A percentile compares a stretch with the other conserved stretches of the same genome.
Evolutionary conservation across 148 eudicot genomes (phyloP).

Genomic region (Rhododendron henanense): DNA sequence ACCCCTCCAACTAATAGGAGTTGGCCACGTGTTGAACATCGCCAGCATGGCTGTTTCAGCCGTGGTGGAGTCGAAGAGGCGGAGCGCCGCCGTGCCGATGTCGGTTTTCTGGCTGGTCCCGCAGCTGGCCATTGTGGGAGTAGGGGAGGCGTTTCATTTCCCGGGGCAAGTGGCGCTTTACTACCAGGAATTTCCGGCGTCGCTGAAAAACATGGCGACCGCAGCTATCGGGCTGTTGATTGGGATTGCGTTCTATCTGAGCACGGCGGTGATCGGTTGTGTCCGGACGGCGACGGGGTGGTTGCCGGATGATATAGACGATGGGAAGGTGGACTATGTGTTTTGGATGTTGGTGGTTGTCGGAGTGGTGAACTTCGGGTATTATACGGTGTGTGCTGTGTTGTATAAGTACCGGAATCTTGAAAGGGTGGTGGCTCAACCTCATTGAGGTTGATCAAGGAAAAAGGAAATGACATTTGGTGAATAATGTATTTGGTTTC

Average conservation of each 20-base stretch:
- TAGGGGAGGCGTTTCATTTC: slow-evolving; percentile 50
- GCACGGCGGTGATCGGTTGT: slow-evolving; percentile 27
- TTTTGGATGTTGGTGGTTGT: slow-evolving; percentile 25
- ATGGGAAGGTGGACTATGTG: slow-evolving; percentile 32
- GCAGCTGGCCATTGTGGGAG: slow-evolving; percentile 33
- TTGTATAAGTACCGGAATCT: slow-evolving; percentile 24
- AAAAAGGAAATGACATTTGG: background rate
- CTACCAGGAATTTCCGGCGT: slow-evolving; percentile 35
- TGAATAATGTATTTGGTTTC: background rate
- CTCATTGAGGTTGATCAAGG: background rate
- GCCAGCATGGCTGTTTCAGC: slow-evolving; percentile 38
- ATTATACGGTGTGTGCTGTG: slow-evolving; percentile 21
- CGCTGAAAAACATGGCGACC: slow-evolving; percentile 31
- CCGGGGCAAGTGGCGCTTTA: slow-evolving; percentile 31
- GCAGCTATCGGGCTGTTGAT: slow-evolving; percentile 23
- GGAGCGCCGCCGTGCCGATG: slow-evolving; percentile 19
- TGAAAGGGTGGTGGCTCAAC: background rate
- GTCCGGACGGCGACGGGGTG: slow-evolving; percentile 21
- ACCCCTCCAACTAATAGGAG: slow-evolving; percentile 35
- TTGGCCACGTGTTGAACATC: slow-evolving; percentile 29
- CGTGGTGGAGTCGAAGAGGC: slow-evolving; percentile 27
- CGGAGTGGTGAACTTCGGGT: slow-evolving; percentile 28
- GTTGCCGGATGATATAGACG: slow-evolving; percentile 33
- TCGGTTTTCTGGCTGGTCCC: slow-evolving; percentile 48
- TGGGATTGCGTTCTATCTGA: slow-evolving; percentile 34